Conservation (phyloP, 2,329 filamentous ascomycete species). For the Gnomoniopsis smithogilvyi region DNA sequence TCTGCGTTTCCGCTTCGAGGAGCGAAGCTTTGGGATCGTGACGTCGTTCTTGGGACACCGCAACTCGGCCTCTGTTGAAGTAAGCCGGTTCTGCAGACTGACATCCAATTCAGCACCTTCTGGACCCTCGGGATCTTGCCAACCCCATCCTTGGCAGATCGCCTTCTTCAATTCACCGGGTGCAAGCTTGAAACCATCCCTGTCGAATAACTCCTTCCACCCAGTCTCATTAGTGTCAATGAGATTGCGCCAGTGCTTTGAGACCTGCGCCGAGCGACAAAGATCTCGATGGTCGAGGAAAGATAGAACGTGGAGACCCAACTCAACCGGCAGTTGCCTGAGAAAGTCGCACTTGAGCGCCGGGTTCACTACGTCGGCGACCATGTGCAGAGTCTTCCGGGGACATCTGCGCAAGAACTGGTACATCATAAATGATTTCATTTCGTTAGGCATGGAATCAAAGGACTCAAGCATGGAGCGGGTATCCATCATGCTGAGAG, state of each 20-base stretch:
- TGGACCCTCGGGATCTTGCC: conserved; percentile 79
- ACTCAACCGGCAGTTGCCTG: conserved; percentile 75
- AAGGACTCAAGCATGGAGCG: conserved; percentile 84
- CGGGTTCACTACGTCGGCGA: conserved; percentile 89
- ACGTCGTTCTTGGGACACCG: conserved; percentile 42
- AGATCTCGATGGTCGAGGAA: conserved; percentile 84
- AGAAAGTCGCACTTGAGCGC: conserved; percentile 94
- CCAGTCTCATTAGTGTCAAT: conserved; percentile 91
- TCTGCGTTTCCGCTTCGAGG: conserved; percentile 55
- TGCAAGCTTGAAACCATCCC: conserved; percentile 75
- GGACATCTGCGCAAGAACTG: conserved; percentile 87
- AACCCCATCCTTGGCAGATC: conserved; percentile 91
- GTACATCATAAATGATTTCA: conserved; percentile 97
- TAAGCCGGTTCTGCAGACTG: conserved; percentile 54
- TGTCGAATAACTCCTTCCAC: conserved; percentile 90
- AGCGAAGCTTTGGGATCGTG: conserved; percentile 37
- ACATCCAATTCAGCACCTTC: conserved; percentile 80
- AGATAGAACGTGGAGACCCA: conserved; percentile 82
- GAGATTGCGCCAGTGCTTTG: conserved; percentile 87
- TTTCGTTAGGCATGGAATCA: conserved; percentile 82
- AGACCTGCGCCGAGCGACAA: conserved; percentile 88
- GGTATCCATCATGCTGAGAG: conserved; percentile 66
- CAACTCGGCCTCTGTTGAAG: conserved; percentile 51
- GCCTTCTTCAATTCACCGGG: conserved; percentile 81
- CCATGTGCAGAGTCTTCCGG: conserved; percentile 82